Evolutionary conservation across 257 asterid species (phyloP).

Genomic region (Solanum paucissectum): DNA sequence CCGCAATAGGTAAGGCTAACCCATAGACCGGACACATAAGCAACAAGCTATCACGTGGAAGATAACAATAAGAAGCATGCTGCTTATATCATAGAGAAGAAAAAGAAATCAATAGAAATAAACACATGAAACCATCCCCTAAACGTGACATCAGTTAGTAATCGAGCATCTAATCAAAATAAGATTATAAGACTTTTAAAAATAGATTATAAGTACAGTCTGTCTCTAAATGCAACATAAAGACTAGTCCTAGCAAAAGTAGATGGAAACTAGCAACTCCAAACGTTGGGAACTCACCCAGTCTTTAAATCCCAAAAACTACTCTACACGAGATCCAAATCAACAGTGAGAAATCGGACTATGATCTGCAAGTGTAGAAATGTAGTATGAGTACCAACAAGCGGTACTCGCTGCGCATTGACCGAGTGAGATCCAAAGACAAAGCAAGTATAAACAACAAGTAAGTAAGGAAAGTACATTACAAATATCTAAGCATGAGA

Average conservation of each 20-base stretch:
- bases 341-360: not conserved
- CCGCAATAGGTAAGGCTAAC: not conserved
- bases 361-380: not conserved
- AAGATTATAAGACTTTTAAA: not conserved
- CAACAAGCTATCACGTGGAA: not conserved
- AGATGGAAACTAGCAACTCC: not conserved
- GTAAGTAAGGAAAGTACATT: not conserved
- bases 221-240: not conserved
- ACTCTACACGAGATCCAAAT: not conserved
- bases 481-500: not conserved
- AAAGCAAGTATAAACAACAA: not conserved
- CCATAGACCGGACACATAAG: not conserved
- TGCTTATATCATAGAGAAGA: no score
- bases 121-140: not conserved
- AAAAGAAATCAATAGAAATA: no score
- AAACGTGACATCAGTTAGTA: not conserved
- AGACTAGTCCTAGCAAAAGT: not conserved
- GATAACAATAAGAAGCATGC: not conserved
- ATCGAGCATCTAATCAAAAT: not conserved
- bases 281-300: not conserved
- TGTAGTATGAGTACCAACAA: not conserved
- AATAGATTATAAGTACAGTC: not conserved
- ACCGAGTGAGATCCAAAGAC: not conserved
- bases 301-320: not conserved
- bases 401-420: not conserved